Evolutionary conservation across 139 green algal species (phyloP), one percentile per base, ranked within the genome.

Genomic region (Chlamydomonas sphaeroides): DNA sequence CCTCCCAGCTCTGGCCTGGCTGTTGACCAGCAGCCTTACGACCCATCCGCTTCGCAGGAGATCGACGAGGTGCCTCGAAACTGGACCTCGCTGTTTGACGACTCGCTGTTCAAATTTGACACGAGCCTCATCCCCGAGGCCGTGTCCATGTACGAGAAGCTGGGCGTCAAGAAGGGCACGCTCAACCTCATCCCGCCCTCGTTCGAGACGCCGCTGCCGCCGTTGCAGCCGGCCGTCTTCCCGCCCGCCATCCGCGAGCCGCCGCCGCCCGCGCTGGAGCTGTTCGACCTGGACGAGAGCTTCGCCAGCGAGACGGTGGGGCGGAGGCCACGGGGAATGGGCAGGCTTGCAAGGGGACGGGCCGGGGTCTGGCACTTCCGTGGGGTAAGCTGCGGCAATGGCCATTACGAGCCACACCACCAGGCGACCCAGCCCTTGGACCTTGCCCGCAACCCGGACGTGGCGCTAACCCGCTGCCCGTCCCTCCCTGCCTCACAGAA

Each of bases 251-350:
- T 95, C 35, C 63, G 82, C 14, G 95, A 98, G 87, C 95, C 91
- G 14, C 89, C 93, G 28, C 88, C 93, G 35, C 95, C 95, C 8
- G 88, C 89, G 6, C 87, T 98, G 63, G 95, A 98, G 86, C 93
- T 97, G 59, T 98, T 97, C 68, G 95, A 98, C 83, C 85, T 98
- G 49, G 95, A 98, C 68, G 94, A 96, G 65, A 85, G 84, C 69
- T 95, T 98, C 84, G 92, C 91, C 25, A 89, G 84, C 72, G 86
- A 94, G 66, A 85, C 91, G 74, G 91, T 95, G 41, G 65, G 86
- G 14, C 5, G 18, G 33, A 30, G 14, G 35, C 11, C 51, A 61
- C 20, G 51, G 51, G 51, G 51, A 4, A 25, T 61, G 51, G 17
- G 20, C 51, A 30, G 51, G 51, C 14, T 30, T 61, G 45, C 10